A percentile compares a stretch with the other conserved stretches of the same genome.
Conservation (phyloP, 2,329 filamentous ascomycete species). For the Zasmidium cellare region DNA sequence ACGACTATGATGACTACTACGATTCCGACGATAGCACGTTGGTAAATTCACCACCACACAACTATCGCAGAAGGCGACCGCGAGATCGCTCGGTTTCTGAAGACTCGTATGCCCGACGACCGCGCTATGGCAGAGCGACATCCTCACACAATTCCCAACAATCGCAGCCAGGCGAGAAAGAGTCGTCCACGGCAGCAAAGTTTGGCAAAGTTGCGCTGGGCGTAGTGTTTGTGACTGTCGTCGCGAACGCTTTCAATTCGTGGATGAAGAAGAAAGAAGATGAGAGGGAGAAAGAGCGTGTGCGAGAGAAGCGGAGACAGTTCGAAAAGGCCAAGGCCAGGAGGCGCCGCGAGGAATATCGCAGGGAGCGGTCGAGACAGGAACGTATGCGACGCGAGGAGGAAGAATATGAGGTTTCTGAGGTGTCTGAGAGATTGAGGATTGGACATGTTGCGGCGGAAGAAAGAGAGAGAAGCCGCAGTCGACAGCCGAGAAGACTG, state of each 20-base stretch:
- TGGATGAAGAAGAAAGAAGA: conserved; percentile 17
- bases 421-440: conserved; percentile 5
- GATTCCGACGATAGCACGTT: conserved; percentile 14
- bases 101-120: background rate
- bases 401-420: conserved; percentile 5
- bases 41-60: background rate
- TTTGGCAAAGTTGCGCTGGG: conserved; percentile 17
- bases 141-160: background rate
- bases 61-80: background rate
- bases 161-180: conserved; percentile 1
- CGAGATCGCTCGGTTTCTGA: conserved; percentile 3
- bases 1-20: conserved; percentile 7
- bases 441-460: conserved; percentile 9
- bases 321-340: conserved; percentile 17
- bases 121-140: background rate
- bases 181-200: conserved; percentile 1
- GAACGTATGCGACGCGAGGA: conserved; percentile 4
- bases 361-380: conserved; percentile 8
- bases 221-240: conserved; percentile 9
- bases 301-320: conserved; percentile 5
- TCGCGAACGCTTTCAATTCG: conserved; percentile 7
- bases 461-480: conserved; percentile 5
- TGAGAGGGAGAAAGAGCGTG: conserved; percentile 13
- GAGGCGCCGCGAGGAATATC: conserved; percentile 15
- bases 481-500: conserved; percentile 4